Evolutionary conservation across 108 stramenopile genomes (phyloP).

Genomic region (Stephanodiscus triporus): DNA sequence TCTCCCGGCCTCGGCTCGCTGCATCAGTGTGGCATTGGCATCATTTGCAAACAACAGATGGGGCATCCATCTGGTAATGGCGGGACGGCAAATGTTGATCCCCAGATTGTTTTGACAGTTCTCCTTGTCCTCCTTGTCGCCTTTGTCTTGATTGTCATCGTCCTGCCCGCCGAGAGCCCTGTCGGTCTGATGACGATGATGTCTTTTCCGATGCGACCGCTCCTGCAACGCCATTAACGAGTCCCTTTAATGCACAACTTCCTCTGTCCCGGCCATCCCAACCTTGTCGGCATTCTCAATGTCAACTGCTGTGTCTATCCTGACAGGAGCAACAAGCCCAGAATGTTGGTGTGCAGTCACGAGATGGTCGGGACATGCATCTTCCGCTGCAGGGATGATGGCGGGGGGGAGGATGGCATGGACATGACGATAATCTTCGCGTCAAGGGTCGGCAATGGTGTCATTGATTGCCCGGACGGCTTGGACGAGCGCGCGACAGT

Average conservation of each 20-base stretch:
- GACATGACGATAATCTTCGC: slow-evolving; percentile 41
- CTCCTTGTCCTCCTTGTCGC: no score
- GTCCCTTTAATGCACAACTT: slow-evolving; percentile 6
- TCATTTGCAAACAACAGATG: no score
- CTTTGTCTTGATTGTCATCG: no score
- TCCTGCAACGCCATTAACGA: no score
- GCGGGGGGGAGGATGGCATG: background rate
- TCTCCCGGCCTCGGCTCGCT: no score
- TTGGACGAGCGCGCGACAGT: slow-evolving; percentile 72
- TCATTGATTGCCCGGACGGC: slow-evolving; percentile 68
- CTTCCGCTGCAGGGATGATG: slow-evolving; percentile 49
- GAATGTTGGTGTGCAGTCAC: slow-evolving; percentile 70
- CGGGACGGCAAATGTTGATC: no score
- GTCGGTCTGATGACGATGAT: no score
- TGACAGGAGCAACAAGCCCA: slow-evolving; percentile 71
- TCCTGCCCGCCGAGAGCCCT: no score
- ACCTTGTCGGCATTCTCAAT: slow-evolving; percentile 49
- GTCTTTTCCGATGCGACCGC: no score
- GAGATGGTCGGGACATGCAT: slow-evolving; percentile 48
- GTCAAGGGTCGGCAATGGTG: slow-evolving; percentile 67
- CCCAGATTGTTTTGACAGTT: no score
- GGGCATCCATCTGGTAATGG: no score
- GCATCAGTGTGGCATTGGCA: no score
- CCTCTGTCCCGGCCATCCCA: slow-evolving; percentile 12
- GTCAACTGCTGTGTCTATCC: slow-evolving; percentile 82